These are phyloP conservation scores for Globisporangium ultimum DNA, from an alignment of 352 stramenopile genomes.

Conservation along the genomic window DNA sequence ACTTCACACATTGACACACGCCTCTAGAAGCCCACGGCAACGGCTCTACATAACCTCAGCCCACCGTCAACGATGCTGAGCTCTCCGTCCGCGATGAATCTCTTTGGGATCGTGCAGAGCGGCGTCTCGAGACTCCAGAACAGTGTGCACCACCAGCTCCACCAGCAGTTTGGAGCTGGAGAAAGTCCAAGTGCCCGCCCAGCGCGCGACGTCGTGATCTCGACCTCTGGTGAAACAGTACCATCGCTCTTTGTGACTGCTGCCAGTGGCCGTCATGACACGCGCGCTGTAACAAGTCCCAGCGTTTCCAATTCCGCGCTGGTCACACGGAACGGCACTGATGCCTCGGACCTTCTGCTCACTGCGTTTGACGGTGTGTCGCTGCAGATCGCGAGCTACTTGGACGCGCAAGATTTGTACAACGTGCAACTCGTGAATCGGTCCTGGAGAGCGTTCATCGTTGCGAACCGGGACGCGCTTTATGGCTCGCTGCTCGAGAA, in stretches of 20 bases:
- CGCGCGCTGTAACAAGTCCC: neutral
- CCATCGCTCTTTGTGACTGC: constrained; percentile 10
- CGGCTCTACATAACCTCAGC: neutral
- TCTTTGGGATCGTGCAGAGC: constrained; percentile 34
- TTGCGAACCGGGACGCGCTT: constrained; percentile 32
- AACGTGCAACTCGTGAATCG: constrained; percentile 38
- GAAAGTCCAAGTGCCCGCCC: constrained; percentile 9
- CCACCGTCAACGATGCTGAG: constrained; percentile 2
- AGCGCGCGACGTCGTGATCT: neutral
- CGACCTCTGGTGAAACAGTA: constrained; percentile 4
- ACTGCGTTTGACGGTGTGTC: constrained; percentile 47
- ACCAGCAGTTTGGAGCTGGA: constrained; percentile 18
- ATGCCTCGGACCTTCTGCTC: constrained; percentile 24
- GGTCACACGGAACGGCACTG: neutral
- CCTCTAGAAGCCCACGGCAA: neutral
- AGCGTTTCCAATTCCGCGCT: neutral
- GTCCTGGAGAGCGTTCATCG: constrained; percentile 37
- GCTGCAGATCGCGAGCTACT: constrained; percentile 42
- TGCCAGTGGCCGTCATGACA: neutral
- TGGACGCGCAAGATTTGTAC: constrained; percentile 44
- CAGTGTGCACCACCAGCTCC: constrained; percentile 32
- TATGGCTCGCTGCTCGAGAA: constrained; percentile 32
- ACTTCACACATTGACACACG: neutral
- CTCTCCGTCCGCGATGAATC: constrained; percentile 14
- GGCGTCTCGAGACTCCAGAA: constrained; percentile 29